Evolutionary conservation across 768 basidiomycete genomes (phyloP), one percentile per base, ranked within the genome.

Genomic region (Infundibulicybe gibba): DNA sequence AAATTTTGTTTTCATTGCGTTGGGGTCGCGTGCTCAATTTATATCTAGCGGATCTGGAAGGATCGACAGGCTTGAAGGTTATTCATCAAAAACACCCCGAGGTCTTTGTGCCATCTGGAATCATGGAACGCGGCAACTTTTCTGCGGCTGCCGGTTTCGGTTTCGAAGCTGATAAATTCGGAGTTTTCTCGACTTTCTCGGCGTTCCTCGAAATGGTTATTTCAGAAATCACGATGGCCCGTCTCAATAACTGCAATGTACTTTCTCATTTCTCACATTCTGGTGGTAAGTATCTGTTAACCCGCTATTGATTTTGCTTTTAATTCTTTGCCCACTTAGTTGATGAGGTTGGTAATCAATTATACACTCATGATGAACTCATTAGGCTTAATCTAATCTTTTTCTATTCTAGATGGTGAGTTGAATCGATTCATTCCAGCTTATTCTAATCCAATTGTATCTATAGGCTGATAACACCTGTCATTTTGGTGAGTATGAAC

Each of bases 51-150:
- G 90, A 93, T 60, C 67, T 93, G 40, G 90, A 94, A 70, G 91
- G 91, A 31, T 93, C 91, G 0, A 94, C 91, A 21, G 91, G 91
- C 47, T 68, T 94, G 55, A 92, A 90, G 66, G 81, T 76, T 41
- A 93, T 94, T 49, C 90, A 92, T 64, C 81, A 90, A 68, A 90
- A 89, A 66, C 88, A 93, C 57, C 91, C 91, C 2, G 90, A 93
- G 61, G 88, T 90, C 14, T 93, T 91, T 60, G 52, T 90, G 39
- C 77, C 87, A 5, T 89, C 85, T n/a, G 90, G 88, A 37, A 86
- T 90, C 63, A 89, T 88, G 89, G 88, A 90, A 64, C 78, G 88
- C 30, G 81, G 87, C 45, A 91, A 91, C 65, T 86, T 88, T 57
- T 83, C 83, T 15, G 88, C 88, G 1, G 88, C 89, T 5, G 87